These are phyloP conservation scores for Acacia crassicarpa DNA, from an alignment of 306 rosid genomes.

Conservation along the genomic window DNA sequence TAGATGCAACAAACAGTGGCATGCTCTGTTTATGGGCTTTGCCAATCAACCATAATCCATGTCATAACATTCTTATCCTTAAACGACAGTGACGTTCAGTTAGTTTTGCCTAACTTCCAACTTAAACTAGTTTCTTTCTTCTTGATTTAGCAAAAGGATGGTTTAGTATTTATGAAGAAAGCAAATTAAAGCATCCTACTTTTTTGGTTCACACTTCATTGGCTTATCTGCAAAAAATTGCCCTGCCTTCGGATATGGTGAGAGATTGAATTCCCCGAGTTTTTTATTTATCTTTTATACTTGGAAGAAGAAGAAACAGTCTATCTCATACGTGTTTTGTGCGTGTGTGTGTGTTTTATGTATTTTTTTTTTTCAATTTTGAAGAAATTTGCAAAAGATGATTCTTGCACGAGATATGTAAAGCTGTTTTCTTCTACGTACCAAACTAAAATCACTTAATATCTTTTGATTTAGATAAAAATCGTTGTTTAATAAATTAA, in stretches of 20 bases:
- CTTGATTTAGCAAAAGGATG: not conserved
- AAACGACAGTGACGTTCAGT: not conserved
- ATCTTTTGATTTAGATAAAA: not conserved
- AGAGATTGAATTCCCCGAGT: not conserved
- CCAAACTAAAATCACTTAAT: not conserved
- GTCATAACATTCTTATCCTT: not conserved
- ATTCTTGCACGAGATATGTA: not conserved
- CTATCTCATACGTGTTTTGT: not conserved
- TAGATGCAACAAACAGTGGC: not conserved
- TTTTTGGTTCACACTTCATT: not conserved
- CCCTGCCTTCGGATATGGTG: not conserved
- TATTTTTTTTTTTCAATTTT: not conserved
- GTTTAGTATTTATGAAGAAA: not conserved
- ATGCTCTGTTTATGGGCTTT: not conserved
- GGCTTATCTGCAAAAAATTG: not conserved
- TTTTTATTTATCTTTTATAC: not conserved
- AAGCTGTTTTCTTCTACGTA: not conserved
- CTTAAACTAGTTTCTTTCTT: not conserved
- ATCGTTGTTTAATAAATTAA: not conserved
- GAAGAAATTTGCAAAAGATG: not conserved
- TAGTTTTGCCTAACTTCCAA: not conserved
- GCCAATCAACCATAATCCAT: not conserved
- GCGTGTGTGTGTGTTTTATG: not conserved
- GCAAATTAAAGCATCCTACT: not conserved
- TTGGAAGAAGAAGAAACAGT: not conserved